Evolutionary conservation across 441 rosid genomes (phyloP), one percentile per base, ranked within the genome.

Genomic region (Cnidoscolus chayamansa): DNA sequence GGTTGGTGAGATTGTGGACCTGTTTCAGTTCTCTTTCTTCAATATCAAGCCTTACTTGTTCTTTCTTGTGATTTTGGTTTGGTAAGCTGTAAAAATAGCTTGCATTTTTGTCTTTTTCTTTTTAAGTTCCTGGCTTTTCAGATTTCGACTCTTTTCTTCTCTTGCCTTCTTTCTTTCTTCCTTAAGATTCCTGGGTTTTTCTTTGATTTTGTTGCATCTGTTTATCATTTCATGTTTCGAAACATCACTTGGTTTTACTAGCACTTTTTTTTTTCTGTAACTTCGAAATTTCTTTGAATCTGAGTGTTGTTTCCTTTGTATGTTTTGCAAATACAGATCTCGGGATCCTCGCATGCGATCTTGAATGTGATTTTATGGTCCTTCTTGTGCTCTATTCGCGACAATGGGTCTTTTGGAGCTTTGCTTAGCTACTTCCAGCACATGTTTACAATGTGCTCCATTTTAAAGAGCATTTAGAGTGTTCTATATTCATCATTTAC

Each of bases 1-100:
- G 79, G 81, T 86, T 86, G 88, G 88, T 81, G 86, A 82, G 81
- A 72, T 80, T 74, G 83, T 77, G 89, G 87, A 84, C 86, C 90
- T 83, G 75, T 78, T 85, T 70, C 73, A 73, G 62, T 69, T 74
- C 72, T 72, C 66, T 68, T 75, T 83, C 89, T 87, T 87, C 81
- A 76, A 71, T 56, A 65, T 72, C 74, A 85, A 83, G 88, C 77
- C 78, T 79, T 82, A 81, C 74, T 60, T 75, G 48, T 77, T 65
- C 78, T 84, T 82, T 63, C 80, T 80, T 83, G 69, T 59, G 61
- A 45, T 70, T 72, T 64, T 78, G 25, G 86, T 83, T 85, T 82
- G 86, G 88, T 87, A 78, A 81, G 88, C 87, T 80, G 86, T 83
- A 66, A 81, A 79, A 68, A 68, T 63, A 80, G 76, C 79, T 81